phyloP scores from a whole-genome alignment of 2,329 filamentous ascomycete genomes.

The Ophiostoma montium region DNA sequence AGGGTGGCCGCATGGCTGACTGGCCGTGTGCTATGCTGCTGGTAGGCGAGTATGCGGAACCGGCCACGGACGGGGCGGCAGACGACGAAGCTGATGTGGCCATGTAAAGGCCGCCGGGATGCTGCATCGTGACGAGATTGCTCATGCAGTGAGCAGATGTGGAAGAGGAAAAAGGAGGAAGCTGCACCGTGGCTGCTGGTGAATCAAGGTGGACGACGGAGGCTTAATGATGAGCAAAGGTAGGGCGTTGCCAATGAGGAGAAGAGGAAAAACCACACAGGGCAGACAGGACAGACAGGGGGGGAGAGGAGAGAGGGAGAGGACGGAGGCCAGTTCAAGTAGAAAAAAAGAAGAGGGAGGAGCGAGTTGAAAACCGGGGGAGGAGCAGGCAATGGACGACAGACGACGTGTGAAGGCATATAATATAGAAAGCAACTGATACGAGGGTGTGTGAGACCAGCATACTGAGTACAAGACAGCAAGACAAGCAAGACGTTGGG shows the following conservation, averaged over 20 bases:
- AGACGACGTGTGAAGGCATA: no score
- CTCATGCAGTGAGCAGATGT: neutral
- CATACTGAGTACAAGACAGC: no score
- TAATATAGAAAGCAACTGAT: neutral
- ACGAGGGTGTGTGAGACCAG: neutral
- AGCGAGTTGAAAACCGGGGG: neutral
- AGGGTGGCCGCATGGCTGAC: conserved; percentile 5
- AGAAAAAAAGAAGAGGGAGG: neutral
- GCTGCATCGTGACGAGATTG: conserved; percentile 3
- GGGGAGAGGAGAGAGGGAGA: neutral
- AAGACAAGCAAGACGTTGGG: no score
- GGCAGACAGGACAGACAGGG: neutral
- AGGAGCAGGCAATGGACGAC: no score
- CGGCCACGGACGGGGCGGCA: neutral
- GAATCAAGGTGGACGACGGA: neutral
- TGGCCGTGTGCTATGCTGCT: neutral
- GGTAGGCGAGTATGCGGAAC: neutral
- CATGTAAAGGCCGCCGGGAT: conserved; percentile 4
- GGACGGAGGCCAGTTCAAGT: neutral
- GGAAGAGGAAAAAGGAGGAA: neutral
- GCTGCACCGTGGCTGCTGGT: neutral
- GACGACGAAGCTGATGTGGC: neutral
- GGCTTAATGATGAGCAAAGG: neutral
- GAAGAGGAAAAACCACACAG: neutral
- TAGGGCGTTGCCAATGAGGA: neutral